phyloP scores from a whole-genome alignment of 129 eudicot genomes.

The Heracleum sosnowskyi region DNA sequence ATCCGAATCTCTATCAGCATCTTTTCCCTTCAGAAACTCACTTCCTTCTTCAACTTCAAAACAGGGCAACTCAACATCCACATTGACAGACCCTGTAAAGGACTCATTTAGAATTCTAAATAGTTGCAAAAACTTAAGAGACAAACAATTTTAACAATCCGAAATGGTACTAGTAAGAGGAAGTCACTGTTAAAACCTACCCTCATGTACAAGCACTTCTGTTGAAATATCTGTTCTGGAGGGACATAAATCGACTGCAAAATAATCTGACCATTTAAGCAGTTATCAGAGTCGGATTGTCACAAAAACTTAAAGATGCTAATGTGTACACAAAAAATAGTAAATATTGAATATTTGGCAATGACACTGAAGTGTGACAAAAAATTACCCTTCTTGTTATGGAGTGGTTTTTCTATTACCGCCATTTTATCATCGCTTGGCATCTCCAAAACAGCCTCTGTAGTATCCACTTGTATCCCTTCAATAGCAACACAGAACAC shows the following conservation, averaged over 20 bases:
- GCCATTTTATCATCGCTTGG: too few relatives aligned
- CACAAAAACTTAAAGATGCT: background rate
- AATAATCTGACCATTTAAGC: too few relatives aligned
- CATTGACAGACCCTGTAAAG: background rate
- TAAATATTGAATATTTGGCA: background rate
- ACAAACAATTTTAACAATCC: background rate
- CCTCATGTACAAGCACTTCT: too few relatives aligned
- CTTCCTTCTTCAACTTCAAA: too few relatives aligned
- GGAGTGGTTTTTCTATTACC: background rate
- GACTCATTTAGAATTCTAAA: background rate
- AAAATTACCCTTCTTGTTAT: background rate
- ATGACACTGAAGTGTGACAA: background rate
- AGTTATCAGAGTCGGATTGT: background rate
- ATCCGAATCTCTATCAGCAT: background rate
- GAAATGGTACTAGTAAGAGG: background rate
- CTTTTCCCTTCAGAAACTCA: background rate
- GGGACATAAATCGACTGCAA: background rate
- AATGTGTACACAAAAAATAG: background rate
- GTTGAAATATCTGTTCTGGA: background rate
- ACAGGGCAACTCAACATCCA: background rate
- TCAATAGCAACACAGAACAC: too few relatives aligned
- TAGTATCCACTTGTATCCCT: too few relatives aligned
- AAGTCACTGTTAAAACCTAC: too few relatives aligned
- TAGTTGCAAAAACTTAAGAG: background rate
- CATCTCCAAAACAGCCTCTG: too few relatives aligned